Percentiles rank a stretch among this genome's conserved stretches.
Conservation (phyloP, 2,329 filamentous ascomycete species). For the Venturia carpophila region DNA sequence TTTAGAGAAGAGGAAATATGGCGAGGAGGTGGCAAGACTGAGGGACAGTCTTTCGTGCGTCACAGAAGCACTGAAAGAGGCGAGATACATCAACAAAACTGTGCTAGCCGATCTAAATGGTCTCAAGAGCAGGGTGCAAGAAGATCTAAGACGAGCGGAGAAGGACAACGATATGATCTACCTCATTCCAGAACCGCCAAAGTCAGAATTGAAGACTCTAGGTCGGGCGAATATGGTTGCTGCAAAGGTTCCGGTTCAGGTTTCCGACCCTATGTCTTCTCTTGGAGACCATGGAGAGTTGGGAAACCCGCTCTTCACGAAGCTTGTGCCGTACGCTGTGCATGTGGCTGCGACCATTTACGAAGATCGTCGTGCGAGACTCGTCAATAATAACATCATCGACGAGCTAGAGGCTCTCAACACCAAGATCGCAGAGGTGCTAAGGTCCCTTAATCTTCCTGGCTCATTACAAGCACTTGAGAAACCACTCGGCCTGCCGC, state of each 20-base stretch:
- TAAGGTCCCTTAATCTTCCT: slow-evolving; percentile 78
- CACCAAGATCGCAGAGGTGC: slow-evolving; percentile 65
- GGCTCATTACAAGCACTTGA: slow-evolving; percentile 91
- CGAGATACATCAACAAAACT: slow-evolving; percentile 69
- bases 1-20: slow-evolving; percentile 87
- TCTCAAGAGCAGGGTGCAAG: slow-evolving; percentile 71
- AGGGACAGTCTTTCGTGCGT: slow-evolving; percentile 75
- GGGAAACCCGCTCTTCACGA: slow-evolving; percentile 77
- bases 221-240: slow-evolving; percentile 86
- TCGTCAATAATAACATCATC: slow-evolving; percentile 82
- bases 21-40: slow-evolving; percentile 85
- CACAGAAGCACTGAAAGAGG: slow-evolving; percentile 78
- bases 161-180: slow-evolving; percentile 97
- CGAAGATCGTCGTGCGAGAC: slow-evolving; percentile 79
- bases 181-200: slow-evolving; percentile 73
- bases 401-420: slow-evolving; percentile 77
- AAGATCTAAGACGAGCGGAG: slow-evolving; percentile 85
- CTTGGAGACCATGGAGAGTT: slow-evolving; percentile 75
- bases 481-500: slow-evolving; percentile 84
- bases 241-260: slow-evolving; percentile 68
- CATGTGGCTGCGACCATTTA: slow-evolving; percentile 95
- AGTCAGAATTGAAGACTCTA: slow-evolving; percentile 76
- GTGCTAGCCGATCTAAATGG: slow-evolving; percentile 77
- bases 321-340: slow-evolving; percentile 89
- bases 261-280: slow-evolving; percentile 70